phyloP scores from a whole-genome alignment of 2,329 filamentous ascomycete genomes.

The Davidsoniella neocaledoniae region DNA sequence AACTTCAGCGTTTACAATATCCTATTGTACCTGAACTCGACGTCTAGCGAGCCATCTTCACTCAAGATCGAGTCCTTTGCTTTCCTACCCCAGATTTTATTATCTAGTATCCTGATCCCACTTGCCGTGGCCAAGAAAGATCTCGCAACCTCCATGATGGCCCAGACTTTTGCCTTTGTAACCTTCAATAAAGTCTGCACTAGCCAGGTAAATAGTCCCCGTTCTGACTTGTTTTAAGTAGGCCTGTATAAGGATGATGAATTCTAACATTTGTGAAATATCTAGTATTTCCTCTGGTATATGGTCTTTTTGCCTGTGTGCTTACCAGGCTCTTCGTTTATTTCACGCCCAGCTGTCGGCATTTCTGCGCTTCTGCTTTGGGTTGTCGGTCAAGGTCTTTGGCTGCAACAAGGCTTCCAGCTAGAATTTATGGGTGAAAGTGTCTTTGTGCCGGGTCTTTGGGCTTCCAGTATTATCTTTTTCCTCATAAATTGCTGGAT shows the following conservation, averaged over 20 bases:
- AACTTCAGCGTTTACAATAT: conserved; percentile 97
- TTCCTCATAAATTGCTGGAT: conserved; percentile 82
- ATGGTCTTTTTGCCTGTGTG: conserved; percentile 86
- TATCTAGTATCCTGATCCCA: conserved; percentile 63
- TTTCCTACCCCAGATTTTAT: conserved; percentile 72
- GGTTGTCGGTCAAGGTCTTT: conserved; percentile 57
- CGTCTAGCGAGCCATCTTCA: conserved; percentile 27
- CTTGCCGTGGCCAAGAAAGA: conserved; percentile 64
- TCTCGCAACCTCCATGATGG: conserved; percentile 70
- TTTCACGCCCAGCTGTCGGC: conserved; percentile 44
- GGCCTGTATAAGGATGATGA: too few relatives aligned
- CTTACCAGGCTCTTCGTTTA: conserved; percentile 61
- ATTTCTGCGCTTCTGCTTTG: conserved; percentile 50
- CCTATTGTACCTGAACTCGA: conserved; percentile 72
- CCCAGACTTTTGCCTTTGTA: conserved; percentile 93
- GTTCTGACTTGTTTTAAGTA: not conserved
- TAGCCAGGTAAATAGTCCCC: conserved; percentile 54
- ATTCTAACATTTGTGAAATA: not conserved
- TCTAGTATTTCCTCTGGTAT: conserved; percentile 95
- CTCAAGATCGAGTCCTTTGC: conserved; percentile 58
- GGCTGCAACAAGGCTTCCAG: conserved; percentile 58
- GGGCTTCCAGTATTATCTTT: conserved; percentile 57
- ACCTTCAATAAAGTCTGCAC: conserved; percentile 99
- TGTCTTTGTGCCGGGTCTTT: conserved; percentile 75
- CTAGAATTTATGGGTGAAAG: conserved; percentile 68